Evolutionary conservation across 2,329 filamentous ascomycete species (phyloP).

Genomic region (Fusarium graminum): DNA sequence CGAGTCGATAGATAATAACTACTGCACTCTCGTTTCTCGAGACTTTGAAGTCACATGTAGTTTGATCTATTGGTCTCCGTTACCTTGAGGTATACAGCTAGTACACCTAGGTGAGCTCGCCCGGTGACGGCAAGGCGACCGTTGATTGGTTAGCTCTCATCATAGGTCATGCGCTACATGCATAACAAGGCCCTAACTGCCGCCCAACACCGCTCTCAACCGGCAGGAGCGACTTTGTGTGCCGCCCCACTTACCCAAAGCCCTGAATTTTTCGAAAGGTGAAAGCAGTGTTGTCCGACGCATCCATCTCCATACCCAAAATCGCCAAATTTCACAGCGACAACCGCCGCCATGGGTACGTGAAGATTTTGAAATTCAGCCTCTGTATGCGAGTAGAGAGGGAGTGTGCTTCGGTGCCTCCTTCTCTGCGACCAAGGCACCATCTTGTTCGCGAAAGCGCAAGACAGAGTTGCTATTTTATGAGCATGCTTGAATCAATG

Average conservation of each 20-base stretch:
- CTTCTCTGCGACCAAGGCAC: slow-evolving; percentile 50
- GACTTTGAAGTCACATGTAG: not conserved
- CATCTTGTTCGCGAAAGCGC: slow-evolving; percentile 48
- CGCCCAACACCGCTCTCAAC: slow-evolving; percentile 1
- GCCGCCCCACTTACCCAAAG: slow-evolving; percentile 39
- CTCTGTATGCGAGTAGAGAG: slow-evolving; percentile 66
- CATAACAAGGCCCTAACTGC: slow-evolving; percentile 19
- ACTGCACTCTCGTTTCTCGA: not conserved
- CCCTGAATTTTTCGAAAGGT: slow-evolving; percentile 50
- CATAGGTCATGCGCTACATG: slow-evolving; percentile 12
- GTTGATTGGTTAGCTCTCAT: not conserved
- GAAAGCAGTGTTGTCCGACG: slow-evolving; percentile 43
- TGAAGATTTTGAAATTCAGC: slow-evolving; percentile 59
- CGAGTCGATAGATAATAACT: slow-evolving; percentile 43
- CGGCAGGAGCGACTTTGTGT: slow-evolving; percentile 6
- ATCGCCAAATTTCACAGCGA: slow-evolving; percentile 58
- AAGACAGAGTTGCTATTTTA: slow-evolving; percentile 51
- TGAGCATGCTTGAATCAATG: slow-evolving; percentile 75
- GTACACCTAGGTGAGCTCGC: slow-evolving; percentile 13
- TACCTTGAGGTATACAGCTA: not conserved
- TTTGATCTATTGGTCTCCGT: no score
- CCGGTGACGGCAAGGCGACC: slow-evolving; percentile 23
- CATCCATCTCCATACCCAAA: slow-evolving; percentile 50
- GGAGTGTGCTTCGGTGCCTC: slow-evolving; percentile 23
- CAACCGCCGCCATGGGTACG: slow-evolving; percentile 73